Base-by-base conservation (phyloP, 495 filamentous ascomycete genomes). In the Haplographium delicatum region DNA sequence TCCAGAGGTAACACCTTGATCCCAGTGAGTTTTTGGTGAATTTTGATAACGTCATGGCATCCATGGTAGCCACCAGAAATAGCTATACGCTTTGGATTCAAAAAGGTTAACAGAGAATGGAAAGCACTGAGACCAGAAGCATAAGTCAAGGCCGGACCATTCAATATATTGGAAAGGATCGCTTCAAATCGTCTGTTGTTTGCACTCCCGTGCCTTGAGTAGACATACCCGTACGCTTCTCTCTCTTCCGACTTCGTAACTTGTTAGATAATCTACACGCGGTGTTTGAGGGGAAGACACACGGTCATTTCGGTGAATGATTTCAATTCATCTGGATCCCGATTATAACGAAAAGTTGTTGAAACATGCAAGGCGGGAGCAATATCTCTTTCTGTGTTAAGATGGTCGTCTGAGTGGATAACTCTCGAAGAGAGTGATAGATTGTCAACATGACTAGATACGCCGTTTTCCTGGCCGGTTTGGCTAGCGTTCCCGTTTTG, bases 41-140 rank as follows among this genome's bases (percentile, higher is more conserved):
- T 64, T 5, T 64, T 63, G 47, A 96, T 76, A 16, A 95, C 83
- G 47, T 85, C 89, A 67, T 95, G 89, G 67, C 86, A 91, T 58
- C 93, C 93, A 70, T 98, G 93, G 68, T 98, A 98, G 27, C 87
- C 89, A 39, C 74, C 81, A 27, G 82, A 82, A 54, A 96, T 85
- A 57, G 87, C 77, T 38, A 98, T 78, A 33, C 81, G 79, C 39
- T 76, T 77, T 1, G 93, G 93, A 62, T 89, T 88, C 5, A 93
- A 70, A 54, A 81, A 79, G 8, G 86, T 75, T 13, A 96, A 73
- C 18, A 88, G 70, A 15, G 86, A 90, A 68, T 96, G 86, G 66
- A 96, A 88, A 48, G 90, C 88, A 1, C 88, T 79, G 16, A 96
- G 80, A 19, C 93, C 93, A 5, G 88, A 93, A 34, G 80, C 72